A percentile compares a stretch with the other conserved stretches of the same genome.
Conservation (phyloP, 2,329 filamentous ascomycete genomes). For the Microdochium trichocladiopsis region DNA sequence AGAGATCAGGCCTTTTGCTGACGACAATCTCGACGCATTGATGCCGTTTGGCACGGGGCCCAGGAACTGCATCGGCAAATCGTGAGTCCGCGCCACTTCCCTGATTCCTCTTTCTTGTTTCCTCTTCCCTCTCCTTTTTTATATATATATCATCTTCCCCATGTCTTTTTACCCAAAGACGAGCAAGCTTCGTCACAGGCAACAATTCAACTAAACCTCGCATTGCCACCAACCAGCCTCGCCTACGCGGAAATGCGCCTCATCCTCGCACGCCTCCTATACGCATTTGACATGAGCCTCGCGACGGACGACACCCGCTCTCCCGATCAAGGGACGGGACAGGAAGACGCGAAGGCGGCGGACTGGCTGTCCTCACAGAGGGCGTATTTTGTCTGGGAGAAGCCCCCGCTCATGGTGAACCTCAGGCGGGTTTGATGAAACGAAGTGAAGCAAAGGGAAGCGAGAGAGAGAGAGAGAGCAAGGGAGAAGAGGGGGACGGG, state of each 20-base stretch:
- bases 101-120: not conserved
- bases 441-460: not conserved
- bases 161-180: no score
- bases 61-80: constrained; percentile 5
- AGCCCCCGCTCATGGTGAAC: constrained; percentile 3
- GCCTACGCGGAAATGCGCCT: constrained; percentile 6
- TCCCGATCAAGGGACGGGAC: not conserved
- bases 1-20: constrained; percentile 1
- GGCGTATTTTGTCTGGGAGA: constrained; percentile 6
- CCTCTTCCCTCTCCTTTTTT: not conserved
- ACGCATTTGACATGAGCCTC: constrained; percentile 1
- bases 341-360: not conserved
- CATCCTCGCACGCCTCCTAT: constrained; percentile 3
- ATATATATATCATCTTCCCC: no score
- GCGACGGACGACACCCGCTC: constrained; percentile 7
- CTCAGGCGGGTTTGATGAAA: constrained; percentile 15
- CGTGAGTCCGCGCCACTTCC: constrained; percentile 5
- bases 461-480: not conserved
- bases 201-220: no score
- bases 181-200: no score
- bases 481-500: not conserved
- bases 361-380: constrained; percentile 4
- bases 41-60: constrained; percentile 5
- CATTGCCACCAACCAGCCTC: constrained; percentile 3
- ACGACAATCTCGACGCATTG: constrained; percentile 5